Percentiles rank a stretch among this genome's conserved stretches.
These are phyloP conservation scores for Pittosporum tobira DNA, from an alignment of 129 eudicot species.

Conservation along the genomic window DNA sequence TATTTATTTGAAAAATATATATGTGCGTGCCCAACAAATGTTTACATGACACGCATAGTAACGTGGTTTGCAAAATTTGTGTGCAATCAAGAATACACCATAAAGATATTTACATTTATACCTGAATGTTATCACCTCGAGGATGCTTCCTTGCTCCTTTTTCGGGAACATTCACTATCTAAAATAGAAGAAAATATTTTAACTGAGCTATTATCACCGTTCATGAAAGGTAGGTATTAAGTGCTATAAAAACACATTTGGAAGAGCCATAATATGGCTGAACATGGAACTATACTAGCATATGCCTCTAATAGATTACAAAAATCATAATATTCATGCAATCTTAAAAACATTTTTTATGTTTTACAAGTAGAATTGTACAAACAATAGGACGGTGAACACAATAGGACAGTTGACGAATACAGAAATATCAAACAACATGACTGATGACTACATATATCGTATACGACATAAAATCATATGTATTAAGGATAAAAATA, in stretches of 20 bases:
- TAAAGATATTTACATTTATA: conserved; percentile 13
- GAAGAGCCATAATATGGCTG: background rate
- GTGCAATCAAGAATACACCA: background rate
- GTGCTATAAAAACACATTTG: conserved; percentile 1
- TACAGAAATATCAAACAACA: background rate
- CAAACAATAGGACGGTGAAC: background rate
- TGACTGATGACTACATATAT: background rate
- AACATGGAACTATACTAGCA: background rate
- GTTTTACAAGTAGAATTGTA: background rate
- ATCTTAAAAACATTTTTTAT: background rate
- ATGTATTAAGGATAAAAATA: too few relatives aligned
- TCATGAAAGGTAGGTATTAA: background rate
- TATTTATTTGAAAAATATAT: too few relatives aligned
- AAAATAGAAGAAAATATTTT: conserved; percentile 16
- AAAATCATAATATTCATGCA: background rate
- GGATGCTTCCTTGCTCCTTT: conserved; percentile 94
- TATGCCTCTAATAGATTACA: background rate
- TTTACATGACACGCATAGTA: background rate
- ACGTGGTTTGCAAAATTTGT: background rate
- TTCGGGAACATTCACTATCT: conserved; percentile 90
- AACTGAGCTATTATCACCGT: background rate
- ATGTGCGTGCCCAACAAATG: too few relatives aligned
- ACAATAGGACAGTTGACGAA: background rate
- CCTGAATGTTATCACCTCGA: conserved; percentile 86
- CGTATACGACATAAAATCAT: too few relatives aligned